phyloP scores from a whole-genome alignment of 805 yeast genomes.

The Wickerhamomyces alni region DNA sequence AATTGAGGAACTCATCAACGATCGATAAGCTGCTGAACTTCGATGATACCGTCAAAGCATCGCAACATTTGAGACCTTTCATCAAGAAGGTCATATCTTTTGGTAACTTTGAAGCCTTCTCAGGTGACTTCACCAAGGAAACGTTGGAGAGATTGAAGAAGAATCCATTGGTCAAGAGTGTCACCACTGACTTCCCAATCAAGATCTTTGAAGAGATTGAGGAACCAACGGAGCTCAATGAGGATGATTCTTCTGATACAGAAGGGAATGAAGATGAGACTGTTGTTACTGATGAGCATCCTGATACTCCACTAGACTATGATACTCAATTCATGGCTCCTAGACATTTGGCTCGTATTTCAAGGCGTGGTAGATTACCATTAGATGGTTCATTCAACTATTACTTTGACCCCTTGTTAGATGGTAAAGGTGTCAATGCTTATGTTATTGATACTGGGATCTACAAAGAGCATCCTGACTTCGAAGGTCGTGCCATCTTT shows the following conservation, averaged over 20 bases:
- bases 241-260: too few species aligned
- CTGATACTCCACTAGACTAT: conserved; percentile 2
- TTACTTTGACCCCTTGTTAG: conserved; percentile 37
- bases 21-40: conserved; percentile 12
- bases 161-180: conserved; percentile 61
- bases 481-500: conserved; percentile 51
- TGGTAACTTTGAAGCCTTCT: conserved; percentile 67
- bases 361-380: conserved; percentile 39
- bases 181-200: conserved; percentile 61
- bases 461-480: conserved; percentile 50
- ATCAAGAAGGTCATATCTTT: conserved; percentile 51
- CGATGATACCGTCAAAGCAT: conserved; percentile 20
- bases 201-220: conserved; percentile 40
- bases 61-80: conserved; percentile 39
- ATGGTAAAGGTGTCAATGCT: conserved; percentile 60
- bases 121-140: conserved; percentile 51
- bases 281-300: too few species aligned
- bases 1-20: conserved; percentile 20
- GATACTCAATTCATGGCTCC: conserved; percentile 45
- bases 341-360: conserved; percentile 60
- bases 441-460: conserved; percentile 87
- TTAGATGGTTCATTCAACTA: conserved; percentile 31
- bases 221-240: too few species aligned
- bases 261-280: too few species aligned
- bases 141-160: conserved; percentile 40